Conservation (phyloP, 768 basidiomycete genomes). For the Trametes gibbosa region DNA sequence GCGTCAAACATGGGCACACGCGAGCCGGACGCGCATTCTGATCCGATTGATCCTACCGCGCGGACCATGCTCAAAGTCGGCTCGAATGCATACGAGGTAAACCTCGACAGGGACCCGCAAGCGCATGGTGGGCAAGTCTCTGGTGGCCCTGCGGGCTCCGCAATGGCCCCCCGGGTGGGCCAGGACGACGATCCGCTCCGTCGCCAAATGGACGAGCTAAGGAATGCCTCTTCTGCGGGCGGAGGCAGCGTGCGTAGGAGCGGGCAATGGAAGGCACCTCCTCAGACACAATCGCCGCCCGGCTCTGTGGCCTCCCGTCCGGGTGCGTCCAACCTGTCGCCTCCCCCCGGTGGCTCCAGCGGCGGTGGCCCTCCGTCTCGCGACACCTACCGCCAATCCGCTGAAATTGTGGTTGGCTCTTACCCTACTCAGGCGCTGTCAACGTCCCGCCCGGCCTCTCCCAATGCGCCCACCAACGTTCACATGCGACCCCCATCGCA, state of each 20-base stretch:
- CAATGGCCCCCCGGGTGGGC: conserved; percentile 28
- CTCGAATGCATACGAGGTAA: conserved; percentile 51
- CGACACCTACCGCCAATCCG: conserved; percentile 68
- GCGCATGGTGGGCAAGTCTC: conserved; percentile 17
- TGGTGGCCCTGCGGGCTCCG: conserved; percentile 16
- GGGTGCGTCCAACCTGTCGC: conserved; percentile 32
- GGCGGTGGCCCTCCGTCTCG: conserved; percentile 31
- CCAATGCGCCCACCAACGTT: conserved; percentile 67
- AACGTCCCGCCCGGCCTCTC: conserved; percentile 70
- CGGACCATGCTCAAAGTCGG: conserved; percentile 74
- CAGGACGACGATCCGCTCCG: conserved; percentile 59
- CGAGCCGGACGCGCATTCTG: conserved; percentile 45
- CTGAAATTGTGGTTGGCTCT: conserved; percentile 73
- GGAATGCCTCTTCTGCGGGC: conserved; percentile 23
- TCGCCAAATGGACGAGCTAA: conserved; percentile 60
- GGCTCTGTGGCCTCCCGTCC: conserved; percentile 14
- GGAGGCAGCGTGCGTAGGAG: conserved; percentile 49
- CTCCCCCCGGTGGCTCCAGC: conserved; percentile 31
- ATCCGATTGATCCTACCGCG: conserved; percentile 57
- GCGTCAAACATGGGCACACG: conserved; percentile 13
- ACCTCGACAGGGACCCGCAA: conserved; percentile 27
- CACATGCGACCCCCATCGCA: conserved; percentile 66
- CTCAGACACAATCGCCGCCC: conserved; percentile 19
- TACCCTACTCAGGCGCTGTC: conserved; percentile 51
- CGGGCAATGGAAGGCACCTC: conserved; percentile 18